Evolutionary conservation across 202 grass and related monocot species (phyloP).

Genomic region (Alloteropsis angusta): DNA sequence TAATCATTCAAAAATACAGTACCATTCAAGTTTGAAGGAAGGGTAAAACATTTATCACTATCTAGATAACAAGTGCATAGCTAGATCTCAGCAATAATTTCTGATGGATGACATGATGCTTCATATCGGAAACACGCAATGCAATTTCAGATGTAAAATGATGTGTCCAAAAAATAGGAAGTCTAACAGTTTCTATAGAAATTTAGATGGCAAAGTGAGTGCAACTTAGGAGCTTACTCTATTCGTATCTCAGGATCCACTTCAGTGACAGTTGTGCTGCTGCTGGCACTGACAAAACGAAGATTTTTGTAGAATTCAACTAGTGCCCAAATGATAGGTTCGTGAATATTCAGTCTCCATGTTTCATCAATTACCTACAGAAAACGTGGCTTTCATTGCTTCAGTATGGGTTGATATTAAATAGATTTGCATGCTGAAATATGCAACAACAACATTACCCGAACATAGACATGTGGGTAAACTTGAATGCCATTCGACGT

Average conservation of each 20-base stretch:
- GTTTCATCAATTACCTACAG: conserved; percentile 73
- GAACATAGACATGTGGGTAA: conserved; percentile 74
- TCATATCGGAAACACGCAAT: not conserved
- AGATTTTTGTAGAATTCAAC: conserved; percentile 85
- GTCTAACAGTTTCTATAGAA: not conserved
- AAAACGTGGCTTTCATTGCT: conserved; percentile 10
- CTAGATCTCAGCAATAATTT: conserved; percentile 8
- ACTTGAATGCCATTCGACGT: conserved; percentile 78
- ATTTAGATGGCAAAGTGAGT: not conserved
- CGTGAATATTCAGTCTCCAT: conserved; percentile 96
- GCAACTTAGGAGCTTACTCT: conserved; percentile 58
- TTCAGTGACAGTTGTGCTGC: conserved; percentile 60
- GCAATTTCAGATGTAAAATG: conserved; percentile 23
- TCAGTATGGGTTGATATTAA: conserved; percentile 14
- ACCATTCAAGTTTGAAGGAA: not conserved
- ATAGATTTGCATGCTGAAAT: conserved; percentile 23
- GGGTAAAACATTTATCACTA: not conserved
- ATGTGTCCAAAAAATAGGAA: not conserved
- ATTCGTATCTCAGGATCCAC: conserved; percentile 94
- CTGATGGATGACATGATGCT: not conserved
- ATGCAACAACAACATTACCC: conserved; percentile 48
- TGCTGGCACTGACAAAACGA: conserved; percentile 45
- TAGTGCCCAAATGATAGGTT: conserved; percentile 97
- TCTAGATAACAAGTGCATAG: not conserved
- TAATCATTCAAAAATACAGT: not conserved